Conservation (phyloP, 1,284 basidiomycete species). For the Sphaerobolus stellatus region DNA sequence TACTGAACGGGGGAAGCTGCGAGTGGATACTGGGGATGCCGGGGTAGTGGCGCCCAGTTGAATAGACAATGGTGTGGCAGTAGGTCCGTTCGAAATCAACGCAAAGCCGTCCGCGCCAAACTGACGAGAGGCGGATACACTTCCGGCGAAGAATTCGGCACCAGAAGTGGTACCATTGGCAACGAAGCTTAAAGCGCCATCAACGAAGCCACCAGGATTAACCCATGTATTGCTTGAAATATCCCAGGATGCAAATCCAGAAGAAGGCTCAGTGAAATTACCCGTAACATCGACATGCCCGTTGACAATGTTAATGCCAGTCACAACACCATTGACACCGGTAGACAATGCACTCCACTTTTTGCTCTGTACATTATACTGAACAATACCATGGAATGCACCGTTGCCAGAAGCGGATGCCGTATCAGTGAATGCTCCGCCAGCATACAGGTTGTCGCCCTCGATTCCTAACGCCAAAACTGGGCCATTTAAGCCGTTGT, state of each 20-base stretch:
- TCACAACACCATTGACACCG: constrained; percentile 79
- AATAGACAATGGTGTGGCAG: constrained; percentile 56
- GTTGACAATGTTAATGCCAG: constrained; percentile 53
- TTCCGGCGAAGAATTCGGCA: constrained; percentile 65
- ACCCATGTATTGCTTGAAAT: constrained; percentile 64
- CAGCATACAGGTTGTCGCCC: constrained; percentile 73
- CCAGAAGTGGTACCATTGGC: constrained; percentile 53
- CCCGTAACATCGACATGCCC: constrained; percentile 68
- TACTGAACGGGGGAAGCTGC: constrained; percentile 35
- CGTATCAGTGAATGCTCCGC: constrained; percentile 82
- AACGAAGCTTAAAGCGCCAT: constrained; percentile 74
- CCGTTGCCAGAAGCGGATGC: constrained; percentile 51
- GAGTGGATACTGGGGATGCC: constrained; percentile 36
- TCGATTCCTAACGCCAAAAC: constrained; percentile 66
- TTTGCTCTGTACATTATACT: constrained; percentile 70
- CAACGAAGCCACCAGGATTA: constrained; percentile 68
- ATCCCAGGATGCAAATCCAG: constrained; percentile 80
- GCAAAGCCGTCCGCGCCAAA: constrained; percentile 74
- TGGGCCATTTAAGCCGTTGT: constrained; percentile 71
- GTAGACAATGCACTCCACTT: constrained; percentile 71
- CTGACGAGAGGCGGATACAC: constrained; percentile 50
- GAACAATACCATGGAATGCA: constrained; percentile 62
- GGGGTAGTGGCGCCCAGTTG: constrained; percentile 44
- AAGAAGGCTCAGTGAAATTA: constrained; percentile 60
- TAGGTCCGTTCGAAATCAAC: constrained; percentile 66